Evolutionary conservation across 2,329 filamentous ascomycete species (phyloP), one percentile per base, ranked within the genome.

Genomic region (Colletotrichum liaoningense): DNA sequence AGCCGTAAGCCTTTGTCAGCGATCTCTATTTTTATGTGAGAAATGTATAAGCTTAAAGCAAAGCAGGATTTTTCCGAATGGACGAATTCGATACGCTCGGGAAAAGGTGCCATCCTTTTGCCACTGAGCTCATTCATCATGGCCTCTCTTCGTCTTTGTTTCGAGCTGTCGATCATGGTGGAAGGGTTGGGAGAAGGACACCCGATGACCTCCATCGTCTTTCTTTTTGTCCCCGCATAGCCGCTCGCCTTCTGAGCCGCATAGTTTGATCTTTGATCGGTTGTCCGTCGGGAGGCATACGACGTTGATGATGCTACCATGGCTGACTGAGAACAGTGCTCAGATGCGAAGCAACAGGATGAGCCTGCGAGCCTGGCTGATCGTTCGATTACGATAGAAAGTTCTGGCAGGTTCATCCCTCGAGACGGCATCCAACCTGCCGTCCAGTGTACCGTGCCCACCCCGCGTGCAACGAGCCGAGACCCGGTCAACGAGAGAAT

Each of bases 341-440:
- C 8, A 24, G 52, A 57, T 46, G 54, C 63, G 52, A 66, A n/a
- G 54, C 63, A 16, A 42, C 11, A 33, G 54, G 52, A 9, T 35
- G 22, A 33, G 60, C 55, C 54, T 49, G 35, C 38, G 8, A 52
- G 42, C 6, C 4, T 64, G 28, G 38, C 54, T 62, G 33, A 67
- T 67, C 57, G 6, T 57, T 14, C 35, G 46, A 42, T 62, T 49
- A 22, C 56, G 16, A 62, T 22, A 46, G 24, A 35, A 67, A 33
- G 16, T 26, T 38, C 57, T 60, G 28, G 30, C 30, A 42, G 67
- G 67, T 59, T 59, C 63, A 67, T 57, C 64, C 69, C 49, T 72
- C 64, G 56, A 72, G 26, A 49, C n/a, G 11, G 19, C 57, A 38
- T 33, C 11, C 22, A 6, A 22, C 33, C 9, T 62, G 33, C 57